phyloP scores from a whole-genome alignment of 2,329 filamentous ascomycete genomes.

The Pyrenochaeta sp. region DNA sequence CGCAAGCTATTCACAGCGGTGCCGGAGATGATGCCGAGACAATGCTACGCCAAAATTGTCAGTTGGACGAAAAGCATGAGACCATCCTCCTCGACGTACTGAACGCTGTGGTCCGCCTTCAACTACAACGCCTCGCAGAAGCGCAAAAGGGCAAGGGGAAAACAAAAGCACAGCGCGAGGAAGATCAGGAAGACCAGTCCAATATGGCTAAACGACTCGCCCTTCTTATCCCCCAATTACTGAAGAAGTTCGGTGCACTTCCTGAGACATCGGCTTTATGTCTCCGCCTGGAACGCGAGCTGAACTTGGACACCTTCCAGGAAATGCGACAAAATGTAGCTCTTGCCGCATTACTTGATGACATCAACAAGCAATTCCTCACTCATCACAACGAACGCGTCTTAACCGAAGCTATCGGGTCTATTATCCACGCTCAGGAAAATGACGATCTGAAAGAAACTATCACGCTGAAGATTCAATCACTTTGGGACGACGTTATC shows the following conservation, averaged over 20 bases:
- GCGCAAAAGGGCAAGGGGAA: slow-evolving; percentile 64
- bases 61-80: slow-evolving; percentile 79
- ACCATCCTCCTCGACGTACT: slow-evolving; percentile 86
- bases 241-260: slow-evolving; percentile 93
- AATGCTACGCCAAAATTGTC: slow-evolving; percentile 74
- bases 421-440: slow-evolving; percentile 82
- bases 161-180: slow-evolving; percentile 62
- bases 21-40: slow-evolving; percentile 66
- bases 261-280: slow-evolving; percentile 86
- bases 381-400: slow-evolving; percentile 89
- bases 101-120: slow-evolving; percentile 79
- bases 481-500: slow-evolving; percentile 85
- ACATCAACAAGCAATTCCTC: slow-evolving; percentile 92
- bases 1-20: slow-evolving; percentile 60
- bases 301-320: slow-evolving; percentile 87
- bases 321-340: slow-evolving; percentile 86
- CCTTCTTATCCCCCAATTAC: slow-evolving; percentile 78
- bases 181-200: slow-evolving; percentile 77
- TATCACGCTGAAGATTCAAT: slow-evolving; percentile 78
- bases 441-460: slow-evolving; percentile 90
- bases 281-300: slow-evolving; percentile 81
- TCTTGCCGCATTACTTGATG: slow-evolving; percentile 82
- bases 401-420: slow-evolving; percentile 80
- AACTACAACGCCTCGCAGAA: slow-evolving; percentile 71
- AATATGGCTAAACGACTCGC: slow-evolving; percentile 80